Evolutionary conservation across 2,329 filamentous ascomycete genomes (phyloP).

Genomic region (Paecilomyces variotii): DNA sequence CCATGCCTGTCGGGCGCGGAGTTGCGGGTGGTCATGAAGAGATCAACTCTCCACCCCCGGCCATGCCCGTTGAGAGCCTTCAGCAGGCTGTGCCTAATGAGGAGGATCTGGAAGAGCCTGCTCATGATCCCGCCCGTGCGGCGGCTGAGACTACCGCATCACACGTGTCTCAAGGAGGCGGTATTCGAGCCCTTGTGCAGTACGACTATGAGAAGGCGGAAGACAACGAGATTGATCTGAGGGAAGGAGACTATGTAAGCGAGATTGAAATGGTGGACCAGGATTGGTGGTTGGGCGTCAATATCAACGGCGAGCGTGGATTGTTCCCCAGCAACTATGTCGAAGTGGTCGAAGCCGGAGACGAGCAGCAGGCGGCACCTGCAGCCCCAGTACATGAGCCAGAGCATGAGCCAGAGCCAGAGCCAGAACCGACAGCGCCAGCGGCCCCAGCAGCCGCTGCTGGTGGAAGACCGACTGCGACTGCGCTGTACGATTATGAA

Average conservation of each 20-base stretch:
- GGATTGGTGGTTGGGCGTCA: constrained; percentile 98
- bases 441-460: constrained; percentile 26
- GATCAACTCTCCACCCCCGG: constrained; percentile 29
- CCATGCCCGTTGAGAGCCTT: constrained; percentile 57
- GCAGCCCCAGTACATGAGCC: constrained; percentile 22
- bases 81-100: constrained; percentile 56
- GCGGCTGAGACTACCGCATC: constrained; percentile 50
- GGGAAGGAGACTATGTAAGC: constrained; percentile 78
- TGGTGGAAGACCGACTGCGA: constrained; percentile 57
- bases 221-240: constrained; percentile 88
- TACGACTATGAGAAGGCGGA: constrained; percentile 98
- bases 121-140: constrained; percentile 54
- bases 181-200: constrained; percentile 68
- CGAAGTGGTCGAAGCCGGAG: constrained; percentile 63
- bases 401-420: constrained; percentile 23
- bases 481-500: constrained; percentile 90
- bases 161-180: constrained; percentile 43
- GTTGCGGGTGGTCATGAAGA: constrained; percentile 38
- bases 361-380: constrained; percentile 12
- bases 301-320: constrained; percentile 72
- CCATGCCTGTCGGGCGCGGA: constrained; percentile 70
- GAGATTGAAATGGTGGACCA: constrained; percentile 97
- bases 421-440: constrained; percentile 24
- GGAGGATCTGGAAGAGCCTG: constrained; percentile 55
- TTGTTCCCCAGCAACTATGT: constrained; percentile 98